Evolutionary conservation across 2,329 filamentous ascomycete species (phyloP).

Genomic region (Cyanodermella asteris): DNA sequence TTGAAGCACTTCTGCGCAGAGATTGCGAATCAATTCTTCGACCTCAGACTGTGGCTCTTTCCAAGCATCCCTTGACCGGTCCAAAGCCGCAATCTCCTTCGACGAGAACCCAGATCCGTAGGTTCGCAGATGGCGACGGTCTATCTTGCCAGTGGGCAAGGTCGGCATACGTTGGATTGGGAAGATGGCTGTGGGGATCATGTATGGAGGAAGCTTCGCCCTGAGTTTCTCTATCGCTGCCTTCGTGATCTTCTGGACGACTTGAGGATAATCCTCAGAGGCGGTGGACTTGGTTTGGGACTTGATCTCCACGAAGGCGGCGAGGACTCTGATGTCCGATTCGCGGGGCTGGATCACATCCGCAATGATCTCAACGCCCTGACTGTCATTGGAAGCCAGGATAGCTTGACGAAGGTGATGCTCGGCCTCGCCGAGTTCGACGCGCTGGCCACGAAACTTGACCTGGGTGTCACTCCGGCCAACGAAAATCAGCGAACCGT

Average conservation of each 20-base stretch:
- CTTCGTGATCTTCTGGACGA: constrained; percentile 3
- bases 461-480: constrained; percentile 15
- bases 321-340: no score
- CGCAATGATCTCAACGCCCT: constrained; percentile 3
- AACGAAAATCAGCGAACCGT: constrained; percentile 12
- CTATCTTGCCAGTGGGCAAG: constrained; percentile 5
- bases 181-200: constrained; percentile 7
- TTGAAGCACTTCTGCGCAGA: constrained; percentile 4
- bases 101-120: constrained; percentile 1
- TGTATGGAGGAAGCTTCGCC: constrained; percentile 5
- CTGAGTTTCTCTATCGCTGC: constrained; percentile 1
- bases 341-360: constrained; percentile 5
- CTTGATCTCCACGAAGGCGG: not conserved
- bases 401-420: constrained; percentile 6
- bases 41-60: constrained; percentile 3
- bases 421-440: constrained; percentile 15
- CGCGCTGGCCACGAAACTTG: constrained; percentile 17
- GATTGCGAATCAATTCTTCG: constrained; percentile 2
- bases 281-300: constrained; percentile 1
- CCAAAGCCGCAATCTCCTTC: constrained; percentile 2
- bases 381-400: constrained; percentile 1
- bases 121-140: constrained; percentile 3
- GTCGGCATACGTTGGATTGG: constrained; percentile 5
- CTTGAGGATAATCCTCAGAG: no score
- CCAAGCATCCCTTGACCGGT: constrained; percentile 1